These are phyloP conservation scores for Fraxinus sp. DNA, from an alignment of 305 asterid genomes.

Conservation along the genomic window DNA sequence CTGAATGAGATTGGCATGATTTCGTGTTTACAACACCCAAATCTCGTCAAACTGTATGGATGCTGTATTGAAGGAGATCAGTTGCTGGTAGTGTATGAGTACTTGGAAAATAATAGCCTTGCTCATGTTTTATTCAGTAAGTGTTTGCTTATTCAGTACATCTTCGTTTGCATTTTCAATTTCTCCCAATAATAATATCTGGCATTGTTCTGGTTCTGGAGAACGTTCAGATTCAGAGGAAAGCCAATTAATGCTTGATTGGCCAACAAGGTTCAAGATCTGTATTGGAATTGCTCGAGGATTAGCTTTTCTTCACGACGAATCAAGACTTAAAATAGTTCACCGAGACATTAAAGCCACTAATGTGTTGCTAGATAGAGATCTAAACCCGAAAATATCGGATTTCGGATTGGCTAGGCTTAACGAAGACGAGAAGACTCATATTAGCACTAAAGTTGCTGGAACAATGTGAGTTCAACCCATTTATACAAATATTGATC, in stretches of 20 bases:
- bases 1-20: conserved; percentile 88
- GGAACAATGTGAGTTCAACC: conserved; percentile 43
- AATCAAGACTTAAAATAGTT: conserved; percentile 46
- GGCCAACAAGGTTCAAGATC: conserved; percentile 49
- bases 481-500: neutral
- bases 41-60: conserved; percentile 53
- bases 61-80: conserved; percentile 55
- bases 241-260: conserved; percentile 36
- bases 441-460: conserved; percentile 44
- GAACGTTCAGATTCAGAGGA: conserved; percentile 36
- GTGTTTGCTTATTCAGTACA: neutral
- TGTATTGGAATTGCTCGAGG: conserved; percentile 55
- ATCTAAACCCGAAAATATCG: conserved; percentile 46
- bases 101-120: conserved; percentile 55
- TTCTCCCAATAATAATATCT: neutral
- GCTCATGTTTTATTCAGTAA: conserved; percentile 49
- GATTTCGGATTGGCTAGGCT: conserved; percentile 54
- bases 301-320: conserved; percentile 55
- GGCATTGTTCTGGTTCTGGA: neutral
- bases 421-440: conserved; percentile 40
- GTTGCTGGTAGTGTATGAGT: conserved; percentile 46
- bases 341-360: conserved; percentile 56
- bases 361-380: conserved; percentile 44
- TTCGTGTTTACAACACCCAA: conserved; percentile 62
- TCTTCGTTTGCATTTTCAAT: neutral